These are phyloP conservation scores for Arachis stenosperma DNA, from an alignment of 306 rosid species.

Conservation along the genomic window DNA sequence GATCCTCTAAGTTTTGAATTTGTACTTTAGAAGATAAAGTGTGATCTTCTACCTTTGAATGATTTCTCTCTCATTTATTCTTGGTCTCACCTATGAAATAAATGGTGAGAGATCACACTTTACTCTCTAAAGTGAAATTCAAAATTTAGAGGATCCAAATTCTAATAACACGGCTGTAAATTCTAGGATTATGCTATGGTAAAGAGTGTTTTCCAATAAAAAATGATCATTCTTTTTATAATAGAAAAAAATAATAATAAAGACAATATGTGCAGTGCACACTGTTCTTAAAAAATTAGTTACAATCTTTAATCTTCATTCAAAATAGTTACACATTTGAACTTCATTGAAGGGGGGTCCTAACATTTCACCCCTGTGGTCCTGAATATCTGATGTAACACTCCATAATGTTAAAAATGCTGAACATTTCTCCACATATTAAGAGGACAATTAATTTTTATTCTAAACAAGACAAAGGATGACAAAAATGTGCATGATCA, in stretches of 20 bases:
- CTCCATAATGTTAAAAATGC: not conserved
- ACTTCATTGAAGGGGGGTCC: not conserved
- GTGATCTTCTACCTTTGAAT: no score
- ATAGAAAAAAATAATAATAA: not conserved
- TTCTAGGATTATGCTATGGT: no score
- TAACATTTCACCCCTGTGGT: not conserved
- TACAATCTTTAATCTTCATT: not conserved
- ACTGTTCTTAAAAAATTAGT: no score
- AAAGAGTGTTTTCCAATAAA: no score
- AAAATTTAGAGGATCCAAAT: no score
- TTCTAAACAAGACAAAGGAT: not conserved
- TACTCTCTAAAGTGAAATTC: no score
- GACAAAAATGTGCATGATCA: slow-evolving; percentile 8
- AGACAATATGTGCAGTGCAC: not conserved
- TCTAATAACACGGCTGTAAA: no score
- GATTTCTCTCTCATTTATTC: no score
- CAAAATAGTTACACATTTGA: not conserved
- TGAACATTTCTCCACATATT: not conserved
- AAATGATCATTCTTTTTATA: not conserved
- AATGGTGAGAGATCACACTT: no score
- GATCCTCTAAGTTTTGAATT: no score
- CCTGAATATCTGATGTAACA: slow-evolving; percentile 3
- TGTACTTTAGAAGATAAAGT: no score
- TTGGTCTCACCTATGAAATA: no score
- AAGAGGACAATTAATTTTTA: not conserved